Base-by-base conservation (phyloP, 768 basidiomycete species). In the Podaxis sp. region DNA sequence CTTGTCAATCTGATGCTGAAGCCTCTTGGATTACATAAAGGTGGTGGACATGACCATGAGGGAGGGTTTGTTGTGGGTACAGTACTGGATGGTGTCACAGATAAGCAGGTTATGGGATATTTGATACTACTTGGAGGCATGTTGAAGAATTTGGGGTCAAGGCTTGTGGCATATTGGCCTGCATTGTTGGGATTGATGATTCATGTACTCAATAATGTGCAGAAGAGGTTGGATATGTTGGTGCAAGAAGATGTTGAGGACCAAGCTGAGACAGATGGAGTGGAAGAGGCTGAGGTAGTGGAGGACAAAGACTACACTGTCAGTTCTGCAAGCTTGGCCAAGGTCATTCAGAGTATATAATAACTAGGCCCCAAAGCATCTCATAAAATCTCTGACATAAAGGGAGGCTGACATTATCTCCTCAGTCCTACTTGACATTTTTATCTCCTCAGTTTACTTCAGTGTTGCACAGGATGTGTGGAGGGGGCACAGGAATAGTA, bases 1-100 rank as follows among this genome's bases (percentile, higher is more conserved):
- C 78, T 99, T 0, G 86, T 96, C 15, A 88, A 94, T 65, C 79
- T 99, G 60, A 99, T 99, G 94, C 73, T 98, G 46, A 80, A 82
- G 54, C 91, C 93, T 0, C 82, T 96, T 62, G 75, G 77, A 4
- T 73, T 74, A 58, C 72, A 74, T 66, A 67, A 73, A 28, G 65
- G 68, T 36, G 63, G 67, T 17, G 69, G 70, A 28, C 66, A 59
- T 60, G 72, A 73, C 12, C 66, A 60, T 11, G 40, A 28, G 28
- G 52, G 55, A 44, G 60, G 4, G 51, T 15, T 50, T 61, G 5
- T 46, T 44, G 22, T 70, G 7, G 33, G 66, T 12, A 44, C 64
- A 15, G 57, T 65, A 4, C 54, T 40, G 2, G 55, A 49, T 1
- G 70, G 64, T 0, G 76, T 83, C 13, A 77, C 81, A 17, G 77